Percentiles rank a stretch among this genome's conserved stretches.
Evolutionary conservation across 2,329 filamentous ascomycete species (phyloP).

Genomic region (Botrytis sinoallii): DNA sequence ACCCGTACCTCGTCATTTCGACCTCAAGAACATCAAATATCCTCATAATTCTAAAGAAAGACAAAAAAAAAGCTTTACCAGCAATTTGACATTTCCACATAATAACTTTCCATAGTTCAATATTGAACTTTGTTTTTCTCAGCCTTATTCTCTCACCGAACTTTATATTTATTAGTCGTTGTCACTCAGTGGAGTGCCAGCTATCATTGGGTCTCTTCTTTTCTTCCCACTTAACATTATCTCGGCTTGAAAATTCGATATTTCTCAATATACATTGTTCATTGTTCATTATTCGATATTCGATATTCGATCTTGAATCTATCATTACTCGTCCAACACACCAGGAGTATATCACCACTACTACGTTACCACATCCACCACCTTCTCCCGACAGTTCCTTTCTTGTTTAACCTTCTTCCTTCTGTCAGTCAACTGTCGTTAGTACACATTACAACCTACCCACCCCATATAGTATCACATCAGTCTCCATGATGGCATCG

Average conservation of each 20-base stretch:
- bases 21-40: neutral
- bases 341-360: neutral
- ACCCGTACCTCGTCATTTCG: neutral
- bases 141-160: neutral
- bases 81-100: neutral
- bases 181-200: neutral
- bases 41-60: neutral
- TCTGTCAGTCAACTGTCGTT: neutral
- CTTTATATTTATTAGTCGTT: neutral
- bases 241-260: neutral
- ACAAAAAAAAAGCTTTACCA: neutral
- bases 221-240: neutral
- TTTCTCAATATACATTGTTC: neutral
- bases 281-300: neutral
- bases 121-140: neutral
- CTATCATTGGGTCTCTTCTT: neutral
- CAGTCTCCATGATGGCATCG: constrained; percentile 7
- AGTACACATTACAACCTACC: neutral
- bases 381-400: neutral
- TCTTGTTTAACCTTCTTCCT: neutral
- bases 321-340: neutral
- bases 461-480: neutral
- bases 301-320: neutral
- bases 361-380: neutral
- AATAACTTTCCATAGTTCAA: neutral